Base-by-base conservation (phyloP, 495 filamentous ascomycete species). In the Emericellopsis terricola region DNA sequence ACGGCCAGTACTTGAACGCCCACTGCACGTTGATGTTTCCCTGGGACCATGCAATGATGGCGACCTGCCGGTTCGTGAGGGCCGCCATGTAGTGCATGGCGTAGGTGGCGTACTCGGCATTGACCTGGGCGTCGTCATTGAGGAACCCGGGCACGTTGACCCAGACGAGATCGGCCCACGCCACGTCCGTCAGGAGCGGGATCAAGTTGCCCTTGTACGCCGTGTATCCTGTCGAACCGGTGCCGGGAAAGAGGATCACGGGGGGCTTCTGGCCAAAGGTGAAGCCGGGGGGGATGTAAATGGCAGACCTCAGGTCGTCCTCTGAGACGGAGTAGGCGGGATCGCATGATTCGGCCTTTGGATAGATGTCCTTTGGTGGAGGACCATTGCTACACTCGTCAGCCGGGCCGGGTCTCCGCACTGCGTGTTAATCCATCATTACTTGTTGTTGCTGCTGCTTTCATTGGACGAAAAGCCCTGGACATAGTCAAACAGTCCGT, bases 1-100 rank as follows among this genome's bases (percentile, higher is more conserved):
- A 59, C 1, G 60, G 63, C 64, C 62, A 71, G 53, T 68, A 69
- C 39, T 66, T 65, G 38, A 61, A 48, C 8, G 54, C 58, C 64
- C 63, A 68, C 41, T 69, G 63, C 1, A 52, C 49, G 34, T 58
- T 39, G 11, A 69, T 41, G 23, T 45, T 50, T 13, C 64, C 64
- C 43, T 69, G 62, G 2, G 56, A 63, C 63, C 65, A 69, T n/a
- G 47, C 49, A 6, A 68, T 44, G 8, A 62, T 47, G 8, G 52
- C 43, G 5, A 62, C 49, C 1, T 55, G 51, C 6, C 45, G 28
- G 19, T 42, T 28, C 19, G 47, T 48, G 21, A 60, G 43, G 2
- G 51, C 45, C 16, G 48, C 52, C 30, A 68, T 56, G 41, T 65
- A 69, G 42, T 68, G 48, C 27, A 59, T 48, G 4, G 54, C 54